Conservation (phyloP, 441 rosid species). For the Erodium texanum region DNA sequence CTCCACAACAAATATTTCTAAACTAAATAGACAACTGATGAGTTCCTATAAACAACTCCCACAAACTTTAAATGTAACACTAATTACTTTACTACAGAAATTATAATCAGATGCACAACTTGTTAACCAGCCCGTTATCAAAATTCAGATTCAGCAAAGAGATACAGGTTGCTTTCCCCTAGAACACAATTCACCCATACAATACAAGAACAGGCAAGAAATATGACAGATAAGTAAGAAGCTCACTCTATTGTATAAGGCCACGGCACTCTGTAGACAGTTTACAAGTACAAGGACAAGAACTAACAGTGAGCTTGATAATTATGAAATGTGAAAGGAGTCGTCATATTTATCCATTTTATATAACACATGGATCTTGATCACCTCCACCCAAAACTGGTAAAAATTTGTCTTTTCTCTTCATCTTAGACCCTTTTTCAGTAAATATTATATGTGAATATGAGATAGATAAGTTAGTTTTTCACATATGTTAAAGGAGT, state of each 20-base stretch:
- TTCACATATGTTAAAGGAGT: too few relatives aligned
- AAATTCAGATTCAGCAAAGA: background rate
- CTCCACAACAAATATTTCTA: constrained; percentile 8
- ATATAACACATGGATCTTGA: background rate
- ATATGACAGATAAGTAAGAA: background rate
- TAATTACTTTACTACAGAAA: background rate
- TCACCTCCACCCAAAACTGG: background rate
- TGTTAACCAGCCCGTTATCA: background rate
- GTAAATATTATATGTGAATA: background rate
- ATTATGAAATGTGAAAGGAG: background rate
- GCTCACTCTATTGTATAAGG: background rate
- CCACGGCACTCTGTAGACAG: background rate
- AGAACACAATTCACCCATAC: background rate
- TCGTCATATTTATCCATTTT: too few relatives aligned
- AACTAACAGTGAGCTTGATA: background rate
- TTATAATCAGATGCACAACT: background rate
- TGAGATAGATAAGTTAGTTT: background rate
- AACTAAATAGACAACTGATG: constrained; percentile 3
- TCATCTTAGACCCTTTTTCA: background rate
- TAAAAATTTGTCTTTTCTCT: background rate
- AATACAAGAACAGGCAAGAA: background rate
- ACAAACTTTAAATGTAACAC: background rate
- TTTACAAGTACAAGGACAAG: background rate
- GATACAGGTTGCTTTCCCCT: too few relatives aligned
- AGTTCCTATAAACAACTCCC: constrained; percentile 13